These are phyloP conservation scores for Durusdinium trenchii DNA, from an alignment of 73 alveolate species.

Conservation along the genomic window DNA sequence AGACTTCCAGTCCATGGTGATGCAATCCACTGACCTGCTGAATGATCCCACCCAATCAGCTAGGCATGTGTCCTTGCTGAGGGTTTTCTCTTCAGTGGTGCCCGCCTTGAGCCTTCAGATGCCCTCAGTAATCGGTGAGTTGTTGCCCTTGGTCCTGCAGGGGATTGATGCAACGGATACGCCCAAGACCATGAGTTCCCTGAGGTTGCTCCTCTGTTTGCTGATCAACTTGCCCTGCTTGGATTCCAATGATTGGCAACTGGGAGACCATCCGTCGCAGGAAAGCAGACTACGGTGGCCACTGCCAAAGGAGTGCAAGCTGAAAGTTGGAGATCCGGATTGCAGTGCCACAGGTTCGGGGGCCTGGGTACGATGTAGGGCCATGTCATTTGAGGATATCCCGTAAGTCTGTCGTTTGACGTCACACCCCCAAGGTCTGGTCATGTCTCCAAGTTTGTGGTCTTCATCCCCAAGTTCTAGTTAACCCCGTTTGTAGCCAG, in stretches of 20 bases:
- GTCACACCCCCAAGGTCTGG: too few species aligned
- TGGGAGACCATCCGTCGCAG: not conserved
- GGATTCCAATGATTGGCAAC: slow-evolving; percentile 77
- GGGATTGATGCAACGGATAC: slow-evolving; percentile 74
- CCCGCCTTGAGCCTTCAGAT: slow-evolving; percentile 72
- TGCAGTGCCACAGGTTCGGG: slow-evolving; percentile 60
- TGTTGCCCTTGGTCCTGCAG: slow-evolving; percentile 63
- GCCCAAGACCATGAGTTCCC: slow-evolving; percentile 58
- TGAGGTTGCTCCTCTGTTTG: slow-evolving; percentile 37
- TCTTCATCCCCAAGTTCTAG: too few species aligned
- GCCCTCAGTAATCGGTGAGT: slow-evolving; percentile 83
- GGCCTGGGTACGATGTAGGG: not conserved
- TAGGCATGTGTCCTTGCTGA: slow-evolving; percentile 52
- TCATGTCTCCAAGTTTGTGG: too few species aligned
- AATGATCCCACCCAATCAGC: slow-evolving; percentile 77
- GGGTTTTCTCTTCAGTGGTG: slow-evolving; percentile 53
- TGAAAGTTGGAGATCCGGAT: slow-evolving; percentile 76
- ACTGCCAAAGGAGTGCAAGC: slow-evolving; percentile 26
- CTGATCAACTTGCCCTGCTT: slow-evolving; percentile 70
- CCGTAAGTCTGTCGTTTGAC: too few species aligned
- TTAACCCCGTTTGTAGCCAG: too few species aligned
- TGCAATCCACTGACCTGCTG: slow-evolving; percentile 78
- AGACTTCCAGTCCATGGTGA: slow-evolving; percentile 88
- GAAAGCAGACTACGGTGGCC: slow-evolving; percentile 68
- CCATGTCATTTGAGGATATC: too few species aligned